These are phyloP conservation scores for Multifurca ochricompacta DNA, from an alignment of 768 basidiomycete species.

Conservation along the genomic window DNA sequence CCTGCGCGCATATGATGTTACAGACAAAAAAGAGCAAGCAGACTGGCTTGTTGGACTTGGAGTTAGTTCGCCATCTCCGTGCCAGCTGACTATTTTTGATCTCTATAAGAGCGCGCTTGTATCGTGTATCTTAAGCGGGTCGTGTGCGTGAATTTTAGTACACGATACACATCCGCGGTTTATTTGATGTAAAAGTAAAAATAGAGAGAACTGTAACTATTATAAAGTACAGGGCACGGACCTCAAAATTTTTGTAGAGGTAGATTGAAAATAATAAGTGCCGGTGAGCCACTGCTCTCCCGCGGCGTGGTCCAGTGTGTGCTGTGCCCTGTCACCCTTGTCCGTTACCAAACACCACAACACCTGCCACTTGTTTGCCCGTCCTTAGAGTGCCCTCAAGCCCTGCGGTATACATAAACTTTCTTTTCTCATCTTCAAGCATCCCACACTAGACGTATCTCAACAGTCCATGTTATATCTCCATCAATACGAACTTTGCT, in stretches of 20 bases:
- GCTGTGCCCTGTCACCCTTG: background rate
- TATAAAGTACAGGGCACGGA: too few species aligned
- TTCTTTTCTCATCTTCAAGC: background rate
- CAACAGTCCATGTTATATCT: conserved; percentile 14
- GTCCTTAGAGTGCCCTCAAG: background rate
- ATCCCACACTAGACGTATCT: background rate
- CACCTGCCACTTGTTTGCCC: background rate
- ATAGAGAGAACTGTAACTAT: too few species aligned
- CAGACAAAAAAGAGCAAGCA: conserved; percentile 8
- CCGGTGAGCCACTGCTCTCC: background rate
- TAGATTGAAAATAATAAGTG: background rate
- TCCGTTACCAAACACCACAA: background rate
- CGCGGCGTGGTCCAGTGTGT: background rate
- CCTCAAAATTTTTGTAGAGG: background rate
- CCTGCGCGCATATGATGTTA: background rate
- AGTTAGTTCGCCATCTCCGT: background rate
- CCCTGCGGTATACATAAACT: conserved; percentile 1
- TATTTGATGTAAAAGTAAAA: background rate
- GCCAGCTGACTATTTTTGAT: background rate
- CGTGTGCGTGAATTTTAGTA: background rate
- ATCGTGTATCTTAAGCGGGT: background rate
- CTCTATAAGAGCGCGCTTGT: conserved; percentile 5
- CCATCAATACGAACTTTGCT: background rate
- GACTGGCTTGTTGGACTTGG: too few species aligned
- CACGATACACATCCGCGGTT: too few species aligned